phyloP scores from a whole-genome alignment of 1,284 basidiomycete species.

The Ceratobasidium sp. region DNA sequence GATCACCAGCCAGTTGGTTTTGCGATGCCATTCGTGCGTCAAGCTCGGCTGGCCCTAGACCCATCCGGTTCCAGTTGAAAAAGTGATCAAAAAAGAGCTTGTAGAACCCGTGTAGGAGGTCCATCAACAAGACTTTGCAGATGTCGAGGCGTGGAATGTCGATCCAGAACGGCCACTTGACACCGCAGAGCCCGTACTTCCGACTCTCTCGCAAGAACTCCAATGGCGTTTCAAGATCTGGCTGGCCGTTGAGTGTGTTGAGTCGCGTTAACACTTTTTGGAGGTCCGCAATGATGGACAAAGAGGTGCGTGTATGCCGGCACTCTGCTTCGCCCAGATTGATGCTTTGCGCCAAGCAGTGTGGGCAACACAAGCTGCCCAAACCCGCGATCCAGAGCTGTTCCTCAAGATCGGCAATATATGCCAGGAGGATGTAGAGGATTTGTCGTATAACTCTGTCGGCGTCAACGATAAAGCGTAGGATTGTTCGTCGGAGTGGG shows the following conservation, averaged over 20 bases:
- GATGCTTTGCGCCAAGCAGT: background rate
- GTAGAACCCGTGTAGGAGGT: conserved; percentile 19
- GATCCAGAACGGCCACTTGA: conserved; percentile 20
- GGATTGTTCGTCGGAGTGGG: background rate
- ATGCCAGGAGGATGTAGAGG: background rate
- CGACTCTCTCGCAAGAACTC: background rate
- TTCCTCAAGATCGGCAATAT: background rate
- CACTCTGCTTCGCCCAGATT: background rate
- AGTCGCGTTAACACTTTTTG: background rate
- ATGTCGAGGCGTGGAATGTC: background rate
- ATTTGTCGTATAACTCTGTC: background rate
- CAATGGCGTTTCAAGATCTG: background rate
- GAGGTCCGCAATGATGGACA: background rate
- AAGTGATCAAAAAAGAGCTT: conserved; percentile 23
- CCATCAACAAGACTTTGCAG: background rate
- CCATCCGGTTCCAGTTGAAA: background rate
- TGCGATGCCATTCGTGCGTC: conserved; percentile 1
- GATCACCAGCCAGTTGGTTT: background rate
- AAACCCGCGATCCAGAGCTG: background rate
- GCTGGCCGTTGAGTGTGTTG: background rate
- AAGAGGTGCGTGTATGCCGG: background rate
- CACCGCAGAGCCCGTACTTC: background rate
- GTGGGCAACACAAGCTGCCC: conserved; percentile 13
- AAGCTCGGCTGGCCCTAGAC: background rate
- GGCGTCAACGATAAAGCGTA: background rate